phyloP scores from a whole-genome alignment of 257 asterid species.

The Haberlea rhodopensis region DNA sequence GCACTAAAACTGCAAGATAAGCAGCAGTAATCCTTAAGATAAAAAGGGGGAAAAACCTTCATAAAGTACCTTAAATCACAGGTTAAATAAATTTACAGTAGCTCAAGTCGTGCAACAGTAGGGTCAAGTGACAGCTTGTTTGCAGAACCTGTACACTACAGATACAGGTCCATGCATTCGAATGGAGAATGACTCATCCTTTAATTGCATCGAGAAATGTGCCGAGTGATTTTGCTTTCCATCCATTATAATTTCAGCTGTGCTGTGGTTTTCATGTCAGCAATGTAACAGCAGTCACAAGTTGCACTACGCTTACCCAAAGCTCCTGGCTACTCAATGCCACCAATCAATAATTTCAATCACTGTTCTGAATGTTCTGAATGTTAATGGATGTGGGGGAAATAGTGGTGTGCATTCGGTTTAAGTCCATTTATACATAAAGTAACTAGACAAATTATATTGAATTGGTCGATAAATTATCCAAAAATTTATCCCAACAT shows the following conservation, averaged over 20 bases:
- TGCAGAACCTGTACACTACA: background rate
- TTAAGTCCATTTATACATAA: too few species aligned
- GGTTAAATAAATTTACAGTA: background rate
- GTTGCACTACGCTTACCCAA: conserved; percentile 30
- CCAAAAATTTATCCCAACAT: too few species aligned
- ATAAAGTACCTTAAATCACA: background rate
- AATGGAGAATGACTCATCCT: conserved; percentile 12
- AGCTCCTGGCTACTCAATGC: too few species aligned
- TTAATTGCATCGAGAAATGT: conserved; percentile 37
- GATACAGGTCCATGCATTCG: conserved; percentile 1
- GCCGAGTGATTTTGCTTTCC: conserved; percentile 29
- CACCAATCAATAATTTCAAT: conserved; percentile 6
- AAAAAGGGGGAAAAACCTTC: too few species aligned
- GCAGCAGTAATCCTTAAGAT: background rate
- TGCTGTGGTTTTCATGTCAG: conserved; percentile 52
- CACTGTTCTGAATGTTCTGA: background rate
- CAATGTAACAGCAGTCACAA: conserved; percentile 33
- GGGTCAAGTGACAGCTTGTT: conserved; percentile 1
- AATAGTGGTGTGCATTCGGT: too few species aligned
- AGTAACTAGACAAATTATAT: too few species aligned
- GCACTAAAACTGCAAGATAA: background rate
- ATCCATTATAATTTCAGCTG: conserved; percentile 20
- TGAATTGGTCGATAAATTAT: too few species aligned
- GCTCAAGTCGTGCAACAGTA: conserved; percentile 13
- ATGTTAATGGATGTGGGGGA: too few species aligned